These are phyloP conservation scores for Candida labiduridarum DNA, from an alignment of 1,139 yeast genomes.

Conservation along the genomic window DNA sequence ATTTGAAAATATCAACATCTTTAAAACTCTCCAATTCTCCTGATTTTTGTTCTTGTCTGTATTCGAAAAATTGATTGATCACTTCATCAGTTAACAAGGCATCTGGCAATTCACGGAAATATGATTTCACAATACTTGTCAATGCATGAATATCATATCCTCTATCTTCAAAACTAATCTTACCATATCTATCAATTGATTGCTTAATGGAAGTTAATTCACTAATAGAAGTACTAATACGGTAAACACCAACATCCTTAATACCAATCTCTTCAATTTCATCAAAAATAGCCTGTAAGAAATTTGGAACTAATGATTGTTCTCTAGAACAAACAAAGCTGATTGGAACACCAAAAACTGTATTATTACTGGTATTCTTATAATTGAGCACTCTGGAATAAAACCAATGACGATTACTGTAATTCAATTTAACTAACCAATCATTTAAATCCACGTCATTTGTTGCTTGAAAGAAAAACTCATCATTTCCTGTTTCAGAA, in stretches of 20 bases:
- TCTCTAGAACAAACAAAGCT: constrained; percentile 76
- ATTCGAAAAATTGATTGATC: constrained; percentile 50
- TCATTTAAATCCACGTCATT: constrained; percentile 67
- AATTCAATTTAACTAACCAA: constrained; percentile 64
- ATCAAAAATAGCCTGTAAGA: constrained; percentile 63
- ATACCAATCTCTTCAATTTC: constrained; percentile 84
- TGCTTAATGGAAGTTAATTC: constrained; percentile 71
- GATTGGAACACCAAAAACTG: constrained; percentile 89
- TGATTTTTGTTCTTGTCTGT: constrained; percentile 34
- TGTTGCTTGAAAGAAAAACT: constrained; percentile 69
- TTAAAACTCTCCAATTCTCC: constrained; percentile 19
- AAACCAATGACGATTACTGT: constrained; percentile 60
- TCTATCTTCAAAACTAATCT: constrained; percentile 58
- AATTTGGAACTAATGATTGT: constrained; percentile 58
- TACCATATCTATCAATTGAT: constrained; percentile 74
- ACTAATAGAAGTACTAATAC: constrained; percentile 87
- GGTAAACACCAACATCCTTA: constrained; percentile 88
- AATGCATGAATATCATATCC: constrained; percentile 85
- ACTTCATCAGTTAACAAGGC: constrained; percentile 66
- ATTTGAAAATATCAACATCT: constrained; percentile 30
- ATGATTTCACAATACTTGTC: constrained; percentile 87
- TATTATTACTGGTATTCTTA: constrained; percentile 26
- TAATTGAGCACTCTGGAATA: constrained; percentile 43
- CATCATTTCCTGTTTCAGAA: constrained; percentile 49
- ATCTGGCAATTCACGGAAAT: constrained; percentile 86